These are phyloP conservation scores for Inga leiocalycina DNA, from an alignment of 306 rosid species.

Conservation along the genomic window DNA sequence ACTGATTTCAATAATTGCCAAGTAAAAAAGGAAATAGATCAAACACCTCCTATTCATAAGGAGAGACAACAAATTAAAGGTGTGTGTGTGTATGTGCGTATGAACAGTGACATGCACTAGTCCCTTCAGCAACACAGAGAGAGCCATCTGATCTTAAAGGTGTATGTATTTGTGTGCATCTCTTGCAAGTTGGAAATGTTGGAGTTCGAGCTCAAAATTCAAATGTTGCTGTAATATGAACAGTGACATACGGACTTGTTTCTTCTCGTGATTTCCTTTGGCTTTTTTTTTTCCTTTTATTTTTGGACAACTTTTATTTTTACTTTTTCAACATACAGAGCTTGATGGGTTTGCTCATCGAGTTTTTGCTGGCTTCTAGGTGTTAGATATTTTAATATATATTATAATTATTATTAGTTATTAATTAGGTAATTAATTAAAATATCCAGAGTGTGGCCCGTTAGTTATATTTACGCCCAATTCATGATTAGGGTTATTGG, in stretches of 20 bases:
- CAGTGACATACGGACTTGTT: conserved; percentile 39
- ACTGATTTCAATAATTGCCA: conserved; percentile 8
- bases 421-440: no score
- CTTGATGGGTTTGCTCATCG: no score
- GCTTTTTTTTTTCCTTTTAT: no score
- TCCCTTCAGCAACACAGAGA: conserved; percentile 66
- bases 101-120: conserved; percentile 33
- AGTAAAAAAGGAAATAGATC: neutral
- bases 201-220: conserved; percentile 60
- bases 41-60: neutral
- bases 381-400: no score
- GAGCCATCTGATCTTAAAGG: conserved; percentile 93
- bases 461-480: no score
- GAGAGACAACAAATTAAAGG: neutral
- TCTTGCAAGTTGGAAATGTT: conserved; percentile 44
- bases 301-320: no score
- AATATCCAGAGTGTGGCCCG: no score
- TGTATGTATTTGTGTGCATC: conserved; percentile 31
- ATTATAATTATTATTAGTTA: no score
- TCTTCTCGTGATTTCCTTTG: conserved; percentile 26
- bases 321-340: no score
- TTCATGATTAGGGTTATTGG: no score
- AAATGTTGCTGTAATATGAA: conserved; percentile 39
- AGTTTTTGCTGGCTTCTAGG: no score
- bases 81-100: no score